phyloP scores from a whole-genome alignment of 2,329 filamentous ascomycete genomes.

The Cladophialophora chaetospira region DNA sequence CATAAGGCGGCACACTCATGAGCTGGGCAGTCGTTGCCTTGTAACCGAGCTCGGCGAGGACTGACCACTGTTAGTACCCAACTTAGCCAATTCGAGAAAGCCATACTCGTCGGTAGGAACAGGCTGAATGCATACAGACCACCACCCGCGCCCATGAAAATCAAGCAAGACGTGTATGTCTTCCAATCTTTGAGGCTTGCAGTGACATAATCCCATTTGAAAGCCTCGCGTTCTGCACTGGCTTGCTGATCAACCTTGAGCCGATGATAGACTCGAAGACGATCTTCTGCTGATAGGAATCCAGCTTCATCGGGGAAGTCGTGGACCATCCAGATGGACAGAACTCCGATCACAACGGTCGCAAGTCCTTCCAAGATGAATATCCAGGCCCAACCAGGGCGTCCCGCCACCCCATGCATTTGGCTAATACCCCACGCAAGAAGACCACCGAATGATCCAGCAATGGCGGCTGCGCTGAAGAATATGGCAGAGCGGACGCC shows the following conservation, averaged over 20 bases:
- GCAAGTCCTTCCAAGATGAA: conserved; percentile 50
- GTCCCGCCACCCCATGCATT: conserved; percentile 39
- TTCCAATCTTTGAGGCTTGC: conserved; percentile 52
- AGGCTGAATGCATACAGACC: conserved; percentile 62
- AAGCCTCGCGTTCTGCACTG: conserved; percentile 45
- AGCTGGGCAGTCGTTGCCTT: conserved; percentile 62
- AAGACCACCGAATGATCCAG: conserved; percentile 56
- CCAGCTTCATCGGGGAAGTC: conserved; percentile 53
- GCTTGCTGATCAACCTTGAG: conserved; percentile 43
- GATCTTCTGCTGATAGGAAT: conserved; percentile 51
- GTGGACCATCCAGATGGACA: conserved; percentile 48
- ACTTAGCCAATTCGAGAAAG: too few species aligned
- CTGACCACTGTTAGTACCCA: too few species aligned
- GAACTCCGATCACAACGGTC: conserved; percentile 40
- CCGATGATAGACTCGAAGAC: conserved; percentile 40
- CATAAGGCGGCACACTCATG: conserved; percentile 68
- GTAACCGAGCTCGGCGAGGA: conserved; percentile 60
- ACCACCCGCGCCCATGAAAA: conserved; percentile 55
- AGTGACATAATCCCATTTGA: conserved; percentile 52
- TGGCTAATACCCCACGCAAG: conserved; percentile 56
- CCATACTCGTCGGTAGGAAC: conserved; percentile 60
- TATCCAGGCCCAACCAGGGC: conserved; percentile 51
- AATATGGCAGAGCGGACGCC: conserved; percentile 60
- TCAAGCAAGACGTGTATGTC: conserved; percentile 47
- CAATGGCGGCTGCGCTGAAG: conserved; percentile 58